A percentile compares a stretch with the other conserved stretches of the same genome.
Conservation (phyloP, 2,329 filamentous ascomycete species). For the Neonectria ditissima region DNA sequence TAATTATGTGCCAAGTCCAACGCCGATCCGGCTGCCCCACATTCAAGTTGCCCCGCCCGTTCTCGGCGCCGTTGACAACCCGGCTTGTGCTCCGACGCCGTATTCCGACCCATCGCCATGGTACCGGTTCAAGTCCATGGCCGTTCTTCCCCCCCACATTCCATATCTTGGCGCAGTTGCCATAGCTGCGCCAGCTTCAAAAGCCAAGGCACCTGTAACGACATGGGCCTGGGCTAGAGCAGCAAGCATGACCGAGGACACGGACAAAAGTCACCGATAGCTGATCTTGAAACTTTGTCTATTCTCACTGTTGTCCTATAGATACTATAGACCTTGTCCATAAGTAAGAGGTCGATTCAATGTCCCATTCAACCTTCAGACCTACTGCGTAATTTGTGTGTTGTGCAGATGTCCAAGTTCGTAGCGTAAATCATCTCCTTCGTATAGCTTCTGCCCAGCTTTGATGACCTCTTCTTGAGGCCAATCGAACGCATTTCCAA, state of each 20-base stretch:
- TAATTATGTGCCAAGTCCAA: not conserved
- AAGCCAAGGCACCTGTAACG: not conserved
- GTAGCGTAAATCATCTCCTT: conserved; percentile 20
- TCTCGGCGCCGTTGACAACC: not conserved
- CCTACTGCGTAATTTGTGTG: conserved; percentile 3
- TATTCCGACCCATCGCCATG: not conserved
- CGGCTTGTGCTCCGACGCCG: not conserved
- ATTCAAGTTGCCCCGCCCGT: not conserved
- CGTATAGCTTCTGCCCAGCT: conserved; percentile 1
- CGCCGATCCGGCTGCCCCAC: too few species aligned
- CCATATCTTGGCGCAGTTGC: not conserved
- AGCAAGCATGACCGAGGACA: not conserved
- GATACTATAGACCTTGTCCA: not conserved
- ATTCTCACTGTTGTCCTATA: conserved; percentile 1
- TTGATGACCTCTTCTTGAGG: not conserved
- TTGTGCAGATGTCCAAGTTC: conserved; percentile 7
- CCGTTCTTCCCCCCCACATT: not conserved
- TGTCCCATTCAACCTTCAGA: not conserved
- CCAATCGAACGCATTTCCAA: conserved; percentile 6
- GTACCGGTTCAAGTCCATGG: not conserved
- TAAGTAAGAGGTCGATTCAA: not conserved
- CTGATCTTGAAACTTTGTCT: conserved; percentile 9
- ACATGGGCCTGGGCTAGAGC: not conserved
- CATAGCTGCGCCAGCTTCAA: not conserved
- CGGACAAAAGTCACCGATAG: not conserved